Evolutionary conservation across 257 asterid genomes (phyloP), one percentile per base, ranked within the genome.

Genomic region (Jacaranda mimosifolia): DNA sequence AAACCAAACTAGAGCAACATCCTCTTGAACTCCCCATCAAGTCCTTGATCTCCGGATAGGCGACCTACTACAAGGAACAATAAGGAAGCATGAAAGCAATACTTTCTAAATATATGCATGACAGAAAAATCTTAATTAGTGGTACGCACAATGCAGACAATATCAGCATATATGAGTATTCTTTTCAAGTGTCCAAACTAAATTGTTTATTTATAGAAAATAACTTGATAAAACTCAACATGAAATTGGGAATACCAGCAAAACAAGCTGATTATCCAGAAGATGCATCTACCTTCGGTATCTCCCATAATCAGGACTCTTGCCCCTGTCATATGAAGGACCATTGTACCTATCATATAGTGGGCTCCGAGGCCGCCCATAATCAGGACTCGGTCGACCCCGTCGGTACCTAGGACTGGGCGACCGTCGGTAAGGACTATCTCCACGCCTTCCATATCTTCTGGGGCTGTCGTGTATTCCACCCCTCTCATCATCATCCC

Each of bases 401-500:
- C 94, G 79, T 52, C 83, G 88, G 58, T 75, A 79, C 9, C 70
- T 81, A 11, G 98, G 97, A 74, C 96, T 89, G 0, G 89, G 96
- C 6, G 96, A 90, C 83, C 97, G 89, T 51, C 90, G 81, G 55
- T 82, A 73, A 14, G 96, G 93, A 68, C 93, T 85, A 38, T 79
- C 90, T 63, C 83, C 70, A 51, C 81, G 92, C 88, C 96, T 85
- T 48, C 86, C 89, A 60, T 85, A 84, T 77, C 92, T 88, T 86
- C 94, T 86, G 32, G 94, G 94, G 73, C 97, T 90, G 62, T 84
- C 91, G 10, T 35, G 63, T 52, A 76, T 48, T 66, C 87, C 94
- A 26, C 87, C 96, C 65, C 86, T 90, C 85, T 94, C 96, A 57
- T 86, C 94, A 71, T 94, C 98, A 83, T 94, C 98, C 86, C 87